Base-by-base conservation (phyloP, 129 eudicot species). In the Lonicera japonica region DNA sequence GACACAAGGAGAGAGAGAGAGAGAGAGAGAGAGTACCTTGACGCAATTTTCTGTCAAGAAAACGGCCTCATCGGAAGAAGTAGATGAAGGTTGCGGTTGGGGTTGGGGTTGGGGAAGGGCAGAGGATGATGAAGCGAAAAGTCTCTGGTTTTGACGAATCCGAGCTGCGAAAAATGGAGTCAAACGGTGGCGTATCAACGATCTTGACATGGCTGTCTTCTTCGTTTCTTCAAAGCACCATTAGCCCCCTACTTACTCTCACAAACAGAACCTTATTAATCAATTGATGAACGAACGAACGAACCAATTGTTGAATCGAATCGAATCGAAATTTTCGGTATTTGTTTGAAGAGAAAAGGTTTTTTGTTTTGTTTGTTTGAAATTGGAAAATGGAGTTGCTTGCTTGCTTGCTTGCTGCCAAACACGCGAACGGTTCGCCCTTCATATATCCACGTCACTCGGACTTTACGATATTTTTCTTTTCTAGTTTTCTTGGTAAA, bases 21-120 rank as follows among this genome's bases (percentile, higher is more conserved):
- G 1, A 43, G 50, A 14, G 50, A 43, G 1, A 46, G 58, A 59
- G 56, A 17, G 23, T 87, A 91, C 98, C 85, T 70, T 68, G 24
- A 91, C 79, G 69, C 87, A 91, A 69, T 58, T 82, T 29, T 91
- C 88, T 23, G 98, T 87, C 70, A 91, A 62, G 3, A 80, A 68
- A 53, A 91, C 66, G 51, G 82, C 66, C n/a, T n/a, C n/a, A 55
- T 82, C 89, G 5, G 65, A 19, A 25, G 84, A 60, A n/a, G 60
- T 45, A 11, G 85, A 59, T 0, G 80, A 25, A 47, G 83, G 61
- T 16, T 61, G 74, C 67, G 55, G 79, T 68, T 4, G 1, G 16
- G 79, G 58, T 54, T 67, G 71, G 54, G 76, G 68, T 23, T 83
- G 82, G 6, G 66, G 71, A 15, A 75, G 59, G 41, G 87, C 86